phyloP scores from a whole-genome alignment of 1,139 yeast species.

The Eremothecium sinecaudum region DNA sequence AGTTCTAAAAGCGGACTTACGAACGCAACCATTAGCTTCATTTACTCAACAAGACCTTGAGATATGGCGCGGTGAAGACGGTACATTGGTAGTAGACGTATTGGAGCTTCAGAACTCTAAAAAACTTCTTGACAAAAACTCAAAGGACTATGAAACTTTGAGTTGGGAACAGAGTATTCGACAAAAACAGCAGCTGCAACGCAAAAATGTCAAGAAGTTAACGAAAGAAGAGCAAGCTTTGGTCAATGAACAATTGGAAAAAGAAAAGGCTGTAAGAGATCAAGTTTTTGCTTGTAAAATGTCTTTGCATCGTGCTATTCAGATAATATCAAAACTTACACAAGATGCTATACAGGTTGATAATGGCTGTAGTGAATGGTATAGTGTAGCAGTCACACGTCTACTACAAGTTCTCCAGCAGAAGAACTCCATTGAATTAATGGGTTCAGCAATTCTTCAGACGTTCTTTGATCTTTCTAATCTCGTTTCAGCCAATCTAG shows the following conservation, averaged over 20 bases:
- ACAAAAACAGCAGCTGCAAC: conserved; percentile 58
- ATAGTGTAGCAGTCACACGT: conserved; percentile 47
- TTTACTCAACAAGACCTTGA: conserved; percentile 39
- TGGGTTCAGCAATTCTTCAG: conserved; percentile 33
- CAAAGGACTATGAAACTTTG: conserved; percentile 73
- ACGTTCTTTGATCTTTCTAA: conserved; percentile 40
- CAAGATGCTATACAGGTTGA: conserved; percentile 44
- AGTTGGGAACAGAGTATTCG: conserved; percentile 87
- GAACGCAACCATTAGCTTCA: conserved; percentile 24
- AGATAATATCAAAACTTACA: conserved; percentile 46
- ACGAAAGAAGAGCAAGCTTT: conserved; percentile 66
- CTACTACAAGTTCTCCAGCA: conserved; percentile 37
- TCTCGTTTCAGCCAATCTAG: conserved; percentile 41
- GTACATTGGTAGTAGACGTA: conserved; percentile 60
- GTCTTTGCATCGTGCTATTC: conserved; percentile 41
- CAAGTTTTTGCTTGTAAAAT: conserved; percentile 36
- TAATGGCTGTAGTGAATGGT: conserved; percentile 69
- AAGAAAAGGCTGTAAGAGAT: conserved; percentile 49
- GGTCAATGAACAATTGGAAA: conserved; percentile 50
- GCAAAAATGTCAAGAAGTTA: conserved; percentile 41
- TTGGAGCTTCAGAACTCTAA: conserved; percentile 37
- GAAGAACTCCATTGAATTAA: conserved; percentile 34
- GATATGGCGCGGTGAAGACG: conserved; percentile 64
- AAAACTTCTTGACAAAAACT: conserved; percentile 45
- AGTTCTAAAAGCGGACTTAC: conserved; percentile 37